A percentile compares a stretch with the other conserved stretches of the same genome.
phyloP scores from a whole-genome alignment of 169 alveolate species.

The Plasmodium blacklocki region DNA sequence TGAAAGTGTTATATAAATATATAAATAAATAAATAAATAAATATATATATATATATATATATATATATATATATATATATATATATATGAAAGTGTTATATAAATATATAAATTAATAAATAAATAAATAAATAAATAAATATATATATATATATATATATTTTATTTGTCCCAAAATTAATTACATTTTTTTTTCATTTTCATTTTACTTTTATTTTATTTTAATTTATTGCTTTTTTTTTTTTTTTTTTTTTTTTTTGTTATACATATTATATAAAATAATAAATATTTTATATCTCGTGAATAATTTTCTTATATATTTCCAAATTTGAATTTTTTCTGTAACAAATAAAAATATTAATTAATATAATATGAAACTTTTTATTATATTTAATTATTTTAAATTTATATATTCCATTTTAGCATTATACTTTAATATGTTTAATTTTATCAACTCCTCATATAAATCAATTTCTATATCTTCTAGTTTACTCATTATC shows the following conservation, averaged over 20 bases:
- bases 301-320: constrained; percentile 50
- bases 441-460: constrained; percentile 35
- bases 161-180: not conserved
- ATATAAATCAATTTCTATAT: constrained; percentile 56
- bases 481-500: constrained; percentile 39
- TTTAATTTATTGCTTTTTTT: not conserved
- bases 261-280: not conserved
- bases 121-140: not conserved
- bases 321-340: constrained; percentile 48
- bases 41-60: not conserved
- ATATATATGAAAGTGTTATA: not conserved
- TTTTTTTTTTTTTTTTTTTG: not conserved
- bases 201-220: not conserved
- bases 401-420: not conserved
- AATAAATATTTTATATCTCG: constrained; percentile 12
- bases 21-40: not conserved
- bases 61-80: not conserved
- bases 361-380: no score
- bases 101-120: not conserved
- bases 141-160: not conserved
- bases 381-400: not conserved
- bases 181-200: not conserved
- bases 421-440: constrained; percentile 25
- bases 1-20: not conserved
- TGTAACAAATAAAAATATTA: constrained; percentile 10